A percentile compares a stretch with the other conserved stretches of the same genome.
These are phyloP conservation scores for Plasmopara muralis DNA, from an alignment of 352 stramenopile genomes.

Conservation along the genomic window DNA sequence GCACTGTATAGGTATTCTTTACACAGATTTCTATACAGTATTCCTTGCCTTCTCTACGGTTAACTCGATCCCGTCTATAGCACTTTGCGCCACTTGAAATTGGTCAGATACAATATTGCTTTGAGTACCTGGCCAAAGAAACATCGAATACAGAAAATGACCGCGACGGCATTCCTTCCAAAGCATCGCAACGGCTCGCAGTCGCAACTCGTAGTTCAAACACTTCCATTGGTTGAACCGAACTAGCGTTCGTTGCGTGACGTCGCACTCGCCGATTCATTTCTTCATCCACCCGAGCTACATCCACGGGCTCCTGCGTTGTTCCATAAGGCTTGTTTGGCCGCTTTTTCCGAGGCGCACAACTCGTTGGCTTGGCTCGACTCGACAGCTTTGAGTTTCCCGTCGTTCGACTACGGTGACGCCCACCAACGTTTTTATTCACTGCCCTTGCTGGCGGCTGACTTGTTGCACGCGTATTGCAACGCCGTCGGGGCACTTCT, in stretches of 20 bases:
- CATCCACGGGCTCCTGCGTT: conserved; percentile 9
- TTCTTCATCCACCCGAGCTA: conserved; percentile 20
- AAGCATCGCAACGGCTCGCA: conserved; percentile 10
- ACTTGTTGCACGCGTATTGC: conserved; percentile 14
- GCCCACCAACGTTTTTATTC: conserved; percentile 10
- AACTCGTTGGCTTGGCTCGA: conserved; percentile 18
- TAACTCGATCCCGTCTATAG: too few species aligned
- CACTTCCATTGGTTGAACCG: conserved; percentile 18
- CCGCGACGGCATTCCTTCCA: conserved; percentile 10
- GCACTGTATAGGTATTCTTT: too few species aligned
- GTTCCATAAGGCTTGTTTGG: conserved; percentile 4
- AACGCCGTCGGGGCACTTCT: conserved; percentile 16
- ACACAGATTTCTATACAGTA: too few species aligned
- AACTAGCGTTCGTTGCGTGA: conserved; percentile 28
- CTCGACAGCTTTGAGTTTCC: conserved; percentile 21
- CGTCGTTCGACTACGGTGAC: conserved; percentile 18
- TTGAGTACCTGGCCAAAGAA: conserved; percentile 25
- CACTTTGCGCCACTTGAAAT: conserved; percentile 29
- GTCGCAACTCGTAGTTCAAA: conserved; percentile 9
- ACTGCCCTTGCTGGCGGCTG: conserved; percentile 6
- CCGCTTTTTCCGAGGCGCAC: conserved; percentile 1
- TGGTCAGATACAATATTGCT: conserved; percentile 41
- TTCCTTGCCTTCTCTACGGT: too few species aligned
- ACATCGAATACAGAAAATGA: conserved; percentile 1
- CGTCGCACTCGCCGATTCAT: conserved; percentile 31